phyloP scores from a whole-genome alignment of 2,329 filamentous ascomycete genomes.

The Aspergillus tamarii region DNA sequence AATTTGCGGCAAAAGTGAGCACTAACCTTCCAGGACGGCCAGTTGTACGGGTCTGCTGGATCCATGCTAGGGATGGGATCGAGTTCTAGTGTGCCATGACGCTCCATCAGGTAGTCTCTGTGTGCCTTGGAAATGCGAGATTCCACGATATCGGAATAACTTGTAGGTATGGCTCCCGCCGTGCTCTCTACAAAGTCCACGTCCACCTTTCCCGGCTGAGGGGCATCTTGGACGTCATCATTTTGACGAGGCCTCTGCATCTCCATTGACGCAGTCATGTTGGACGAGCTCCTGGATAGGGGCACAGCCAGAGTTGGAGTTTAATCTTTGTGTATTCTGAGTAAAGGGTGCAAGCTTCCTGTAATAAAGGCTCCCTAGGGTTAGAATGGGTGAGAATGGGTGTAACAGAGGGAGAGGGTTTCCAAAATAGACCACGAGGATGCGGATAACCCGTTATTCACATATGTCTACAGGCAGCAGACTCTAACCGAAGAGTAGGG shows the following conservation, averaged over 20 bases:
- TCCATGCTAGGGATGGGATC: slow-evolving; percentile 57
- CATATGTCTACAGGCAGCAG: slow-evolving; percentile 4
- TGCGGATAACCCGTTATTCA: background rate
- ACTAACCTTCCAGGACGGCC: slow-evolving; percentile 56
- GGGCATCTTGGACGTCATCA: slow-evolving; percentile 16
- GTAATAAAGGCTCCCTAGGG: no score
- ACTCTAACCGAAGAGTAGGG: slow-evolving; percentile 7
- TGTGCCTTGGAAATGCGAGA: slow-evolving; percentile 34
- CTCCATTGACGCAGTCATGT: slow-evolving; percentile 31
- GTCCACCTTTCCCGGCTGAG: slow-evolving; percentile 25
- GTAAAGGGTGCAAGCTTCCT: background rate
- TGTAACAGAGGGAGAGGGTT: background rate
- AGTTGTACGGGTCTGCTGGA: slow-evolving; percentile 61
- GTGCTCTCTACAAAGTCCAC: slow-evolving; percentile 36
- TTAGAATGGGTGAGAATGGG: background rate
- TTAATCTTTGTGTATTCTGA: background rate
- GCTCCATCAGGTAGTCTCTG: slow-evolving; percentile 54
- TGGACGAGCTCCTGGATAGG: slow-evolving; percentile 1
- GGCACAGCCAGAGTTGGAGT: background rate
- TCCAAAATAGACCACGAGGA: background rate
- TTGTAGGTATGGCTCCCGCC: slow-evolving; percentile 27
- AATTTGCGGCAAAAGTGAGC: background rate
- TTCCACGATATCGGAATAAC: slow-evolving; percentile 31
- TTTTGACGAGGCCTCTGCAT: slow-evolving; percentile 27
- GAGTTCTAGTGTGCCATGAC: slow-evolving; percentile 59